Evolutionary conservation across 305 asterid species (phyloP).

Genomic region (Fraxinus velutina): DNA sequence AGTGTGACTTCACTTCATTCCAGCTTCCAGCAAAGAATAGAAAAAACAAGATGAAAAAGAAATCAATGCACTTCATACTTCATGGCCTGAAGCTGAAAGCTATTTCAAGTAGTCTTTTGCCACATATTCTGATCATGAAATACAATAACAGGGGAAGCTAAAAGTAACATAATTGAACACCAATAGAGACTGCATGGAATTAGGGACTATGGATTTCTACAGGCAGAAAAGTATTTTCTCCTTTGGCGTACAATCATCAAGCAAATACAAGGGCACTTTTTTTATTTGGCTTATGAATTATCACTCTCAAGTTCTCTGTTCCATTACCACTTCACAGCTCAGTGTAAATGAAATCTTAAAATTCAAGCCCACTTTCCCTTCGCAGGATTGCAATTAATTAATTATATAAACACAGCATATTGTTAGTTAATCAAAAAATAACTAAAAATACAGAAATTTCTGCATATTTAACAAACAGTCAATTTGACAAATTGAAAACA

Average conservation of each 20-base stretch:
- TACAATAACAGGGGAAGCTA: neutral
- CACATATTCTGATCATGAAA: neutral
- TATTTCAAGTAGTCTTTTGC: neutral
- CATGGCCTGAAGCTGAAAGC: neutral
- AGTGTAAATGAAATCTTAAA: neutral
- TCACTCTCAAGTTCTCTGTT: neutral
- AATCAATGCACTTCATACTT: neutral
- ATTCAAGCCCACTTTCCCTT: neutral
- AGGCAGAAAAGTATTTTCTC: neutral
- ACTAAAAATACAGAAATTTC: neutral
- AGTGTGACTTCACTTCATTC: neutral
- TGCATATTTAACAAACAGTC: neutral
- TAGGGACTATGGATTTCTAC: neutral
- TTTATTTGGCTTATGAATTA: neutral
- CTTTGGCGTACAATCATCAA: neutral
- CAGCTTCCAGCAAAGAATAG: constrained; percentile 8
- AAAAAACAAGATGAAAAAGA: neutral
- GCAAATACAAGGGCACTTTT: neutral
- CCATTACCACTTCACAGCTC: neutral
- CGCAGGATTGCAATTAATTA: neutral
- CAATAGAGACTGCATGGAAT: neutral
- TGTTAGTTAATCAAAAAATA: neutral
- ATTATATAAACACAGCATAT: neutral
- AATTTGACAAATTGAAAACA: no score
- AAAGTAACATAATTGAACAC: neutral